A percentile compares a stretch with the other conserved stretches of the same genome.
Evolutionary conservation across 306 rosid genomes (phyloP).

Genomic region (Vigna angularis): DNA sequence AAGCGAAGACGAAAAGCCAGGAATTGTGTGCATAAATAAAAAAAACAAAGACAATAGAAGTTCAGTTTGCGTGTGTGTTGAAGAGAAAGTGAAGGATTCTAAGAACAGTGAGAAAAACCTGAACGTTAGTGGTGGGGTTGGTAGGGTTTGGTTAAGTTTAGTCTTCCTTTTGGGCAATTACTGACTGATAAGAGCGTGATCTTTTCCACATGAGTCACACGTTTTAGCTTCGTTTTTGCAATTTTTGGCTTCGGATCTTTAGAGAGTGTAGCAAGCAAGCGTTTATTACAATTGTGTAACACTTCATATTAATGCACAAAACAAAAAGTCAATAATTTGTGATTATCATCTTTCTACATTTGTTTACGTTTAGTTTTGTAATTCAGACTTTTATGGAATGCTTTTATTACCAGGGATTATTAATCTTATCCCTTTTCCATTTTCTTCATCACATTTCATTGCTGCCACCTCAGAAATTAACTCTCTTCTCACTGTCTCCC

Average conservation of each 20-base stretch:
- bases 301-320: background rate
- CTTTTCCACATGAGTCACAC: constrained; percentile 20
- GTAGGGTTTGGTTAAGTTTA: constrained; percentile 21
- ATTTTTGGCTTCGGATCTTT: background rate
- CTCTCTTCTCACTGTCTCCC: too few species aligned
- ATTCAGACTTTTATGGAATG: constrained; percentile 28
- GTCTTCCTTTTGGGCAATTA: constrained; percentile 2
- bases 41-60: constrained; percentile 13
- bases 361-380: constrained; percentile 29
- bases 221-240: background rate
- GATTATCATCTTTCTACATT: background rate
- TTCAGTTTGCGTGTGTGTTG: background rate
- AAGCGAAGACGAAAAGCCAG: constrained; percentile 57
- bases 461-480: too few species aligned
- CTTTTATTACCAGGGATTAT: background rate
- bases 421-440: background rate
- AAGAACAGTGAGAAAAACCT: background rate
- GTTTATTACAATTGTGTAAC: background rate
- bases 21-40: background rate
- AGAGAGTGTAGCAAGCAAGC: background rate
- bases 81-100: background rate
- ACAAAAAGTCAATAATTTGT: too few species aligned
- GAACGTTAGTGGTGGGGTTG: constrained; percentile 39
- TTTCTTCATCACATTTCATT: background rate
- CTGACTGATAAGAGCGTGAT: constrained; percentile 26